These are phyloP conservation scores for Elsinoe necatrix DNA, from an alignment of 2,329 filamentous ascomycete species.

Conservation along the genomic window DNA sequence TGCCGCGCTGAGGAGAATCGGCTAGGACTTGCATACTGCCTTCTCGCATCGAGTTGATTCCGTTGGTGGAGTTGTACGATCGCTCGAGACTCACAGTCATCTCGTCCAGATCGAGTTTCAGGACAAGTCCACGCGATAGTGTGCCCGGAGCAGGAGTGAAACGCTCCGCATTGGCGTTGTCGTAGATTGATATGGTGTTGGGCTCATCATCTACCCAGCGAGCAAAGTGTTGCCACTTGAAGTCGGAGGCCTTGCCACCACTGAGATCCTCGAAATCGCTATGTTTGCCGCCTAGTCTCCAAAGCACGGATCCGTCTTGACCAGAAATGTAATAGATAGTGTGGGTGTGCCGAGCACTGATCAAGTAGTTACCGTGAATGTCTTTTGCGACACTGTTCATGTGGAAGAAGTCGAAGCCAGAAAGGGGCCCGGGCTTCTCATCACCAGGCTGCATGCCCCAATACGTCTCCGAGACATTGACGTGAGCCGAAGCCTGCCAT, in stretches of 20 bases:
- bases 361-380: conserved; percentile 38
- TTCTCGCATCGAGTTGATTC: conserved; percentile 36
- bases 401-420: conserved; percentile 45
- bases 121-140: conserved; percentile 4
- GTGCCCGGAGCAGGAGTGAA: not conserved
- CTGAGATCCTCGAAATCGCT: conserved; percentile 31
- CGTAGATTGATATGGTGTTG: conserved; percentile 43
- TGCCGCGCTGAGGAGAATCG: conserved; percentile 34
- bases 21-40: conserved; percentile 46
- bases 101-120: conserved; percentile 1
- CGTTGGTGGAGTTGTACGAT: not conserved
- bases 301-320: conserved; percentile 36
- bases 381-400: conserved; percentile 46
- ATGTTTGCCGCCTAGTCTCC: conserved; percentile 40
- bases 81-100: not conserved
- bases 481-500: conserved; percentile 42
- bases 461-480: conserved; percentile 26
- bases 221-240: conserved; percentile 29
- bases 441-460: conserved; percentile 32
- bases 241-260: conserved; percentile 24
- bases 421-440: conserved; percentile 20
- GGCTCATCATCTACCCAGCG: conserved; percentile 25
- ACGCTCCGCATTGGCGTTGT: conserved; percentile 42
- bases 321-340: conserved; percentile 39
- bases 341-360: conserved; percentile 38